phyloP scores from a whole-genome alignment of 176 grass and related monocot species.

The Hordeum vulgare region MorexV3_pseudomolecules_assembly NC_058522.1:530702973-530703472 shows the following conservation, averaged over 20 bases:
- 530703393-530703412: slow-evolving; percentile 24
- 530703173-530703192: background rate
- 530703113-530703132: background rate
- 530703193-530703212: too few relatives aligned
- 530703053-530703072: background rate
- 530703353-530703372: slow-evolving; percentile 33
- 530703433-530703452: slow-evolving; percentile 17
- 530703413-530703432: slow-evolving; percentile 40
- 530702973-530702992: too few relatives aligned
- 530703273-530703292: slow-evolving; percentile 21
- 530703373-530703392: slow-evolving; percentile 51
- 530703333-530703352: slow-evolving; percentile 40
- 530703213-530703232: background rate
- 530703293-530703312: slow-evolving; percentile 35
- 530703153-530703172: too few relatives aligned
- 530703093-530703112: background rate
- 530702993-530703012: too few relatives aligned
- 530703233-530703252: slow-evolving; percentile 13
- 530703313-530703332: slow-evolving; percentile 38
- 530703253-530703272: slow-evolving; percentile 27
- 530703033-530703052: background rate
- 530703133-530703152: background rate
- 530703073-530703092: background rate
- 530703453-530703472: slow-evolving; percentile 51
- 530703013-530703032: background rate